phyloP scores from a whole-genome alignment of 2,329 filamentous ascomycete species.

The Pseudogymnoascus sp. region DNA sequence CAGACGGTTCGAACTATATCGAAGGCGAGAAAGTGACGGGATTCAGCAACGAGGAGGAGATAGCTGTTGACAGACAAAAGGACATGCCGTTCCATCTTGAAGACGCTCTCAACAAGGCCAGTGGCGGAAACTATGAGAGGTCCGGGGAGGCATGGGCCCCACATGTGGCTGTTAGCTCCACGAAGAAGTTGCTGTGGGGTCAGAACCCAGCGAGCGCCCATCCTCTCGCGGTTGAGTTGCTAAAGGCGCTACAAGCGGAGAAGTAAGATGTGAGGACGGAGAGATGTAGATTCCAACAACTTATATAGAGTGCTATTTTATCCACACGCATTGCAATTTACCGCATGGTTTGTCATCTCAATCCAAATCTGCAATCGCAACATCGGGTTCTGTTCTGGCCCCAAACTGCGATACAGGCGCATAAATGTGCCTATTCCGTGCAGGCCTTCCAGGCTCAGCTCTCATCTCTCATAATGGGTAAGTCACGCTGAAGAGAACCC shows the following conservation, averaged over 20 bases:
- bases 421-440: slow-evolving; percentile 24
- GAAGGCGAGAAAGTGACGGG: slow-evolving; percentile 50
- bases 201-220: slow-evolving; percentile 36
- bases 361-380: neutral
- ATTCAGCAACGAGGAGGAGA: slow-evolving; percentile 49
- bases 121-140: slow-evolving; percentile 48
- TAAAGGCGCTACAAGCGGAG: neutral
- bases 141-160: slow-evolving; percentile 35
- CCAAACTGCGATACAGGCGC: too few relatives aligned
- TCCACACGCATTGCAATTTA: neutral
- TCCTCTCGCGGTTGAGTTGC: neutral
- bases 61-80: slow-evolving; percentile 29
- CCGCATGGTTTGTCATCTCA: neutral
- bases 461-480: slow-evolving; percentile 37
- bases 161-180: slow-evolving; percentile 27
- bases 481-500: slow-evolving; percentile 23
- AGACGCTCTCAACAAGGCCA: slow-evolving; percentile 40
- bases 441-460: slow-evolving; percentile 31
- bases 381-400: neutral
- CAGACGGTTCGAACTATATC: slow-evolving; percentile 45
- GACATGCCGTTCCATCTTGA: slow-evolving; percentile 54
- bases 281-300: neutral
- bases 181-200: slow-evolving; percentile 34
- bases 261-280: neutral
- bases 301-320: neutral